phyloP scores from a whole-genome alignment of 345 rosid species.

The Jatropha curcas region DNA sequence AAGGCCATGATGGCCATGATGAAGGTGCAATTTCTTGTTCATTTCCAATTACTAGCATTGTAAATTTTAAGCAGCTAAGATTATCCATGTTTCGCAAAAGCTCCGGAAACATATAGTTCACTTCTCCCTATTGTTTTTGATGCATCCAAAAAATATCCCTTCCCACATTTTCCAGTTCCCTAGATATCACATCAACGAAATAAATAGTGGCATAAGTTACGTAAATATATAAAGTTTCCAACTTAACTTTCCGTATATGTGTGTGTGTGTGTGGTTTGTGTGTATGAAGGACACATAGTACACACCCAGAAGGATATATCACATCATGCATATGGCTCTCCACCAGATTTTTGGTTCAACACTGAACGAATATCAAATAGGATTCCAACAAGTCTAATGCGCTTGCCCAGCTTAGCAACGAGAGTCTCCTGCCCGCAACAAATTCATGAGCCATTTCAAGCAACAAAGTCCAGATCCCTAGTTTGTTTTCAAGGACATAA shows the following conservation, averaged over 20 bases:
- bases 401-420: neutral
- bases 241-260: too few relatives aligned
- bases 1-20: constrained; percentile 1
- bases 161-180: too few relatives aligned
- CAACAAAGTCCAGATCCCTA: neutral
- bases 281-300: neutral
- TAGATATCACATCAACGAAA: too few relatives aligned
- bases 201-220: too few relatives aligned
- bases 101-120: too few relatives aligned
- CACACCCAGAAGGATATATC: too few relatives aligned
- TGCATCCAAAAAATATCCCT: too few relatives aligned
- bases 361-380: neutral
- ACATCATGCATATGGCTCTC: too few relatives aligned
- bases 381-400: neutral
- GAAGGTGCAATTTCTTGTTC: neutral
- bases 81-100: neutral
- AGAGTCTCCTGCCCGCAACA: neutral
- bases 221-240: neutral
- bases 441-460: neutral
- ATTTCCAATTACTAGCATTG: neutral
- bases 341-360: neutral
- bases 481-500: neutral
- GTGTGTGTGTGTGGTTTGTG: too few relatives aligned
- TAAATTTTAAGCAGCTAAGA: neutral
- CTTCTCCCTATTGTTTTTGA: too few relatives aligned